Evolutionary conservation across 2,329 filamentous ascomycete genomes (phyloP), one percentile per base, ranked within the genome.

Genomic region (Juglanconis oblonga): DNA sequence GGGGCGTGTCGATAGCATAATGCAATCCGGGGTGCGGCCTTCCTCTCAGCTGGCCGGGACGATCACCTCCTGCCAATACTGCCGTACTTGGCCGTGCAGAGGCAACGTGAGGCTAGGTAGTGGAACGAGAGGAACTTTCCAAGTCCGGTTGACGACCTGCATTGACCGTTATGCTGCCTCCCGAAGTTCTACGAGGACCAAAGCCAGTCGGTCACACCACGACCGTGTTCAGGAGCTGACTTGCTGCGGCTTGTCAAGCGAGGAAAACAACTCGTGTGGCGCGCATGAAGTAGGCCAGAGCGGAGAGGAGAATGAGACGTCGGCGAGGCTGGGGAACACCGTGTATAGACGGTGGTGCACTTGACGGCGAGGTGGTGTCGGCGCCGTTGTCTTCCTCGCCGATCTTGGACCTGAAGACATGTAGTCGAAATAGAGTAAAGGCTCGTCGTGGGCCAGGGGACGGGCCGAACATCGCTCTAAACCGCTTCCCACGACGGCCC

Each of bases 341-440:
- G 33, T 49, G 42, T 49, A 58, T 42, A 44, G 42, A 29, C 10
- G 35, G 5, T 40, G 42, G 8, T 40, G 42, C 48, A 24, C 11
- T 10, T 31, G 42, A 33, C 10, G 40, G 42, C 32, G 35, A 42
- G 57, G 42, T 13, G 24, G n/a, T 38, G 32, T 17, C 32, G 40
- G 24, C 33, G 14, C 13, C 8, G 40, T 32, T 36, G 17, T 35
- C n/a, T 24, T 31, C n/a, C 13, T 4, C n/a, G 17, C 17, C 24
- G 24, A 24, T 24, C 24, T 32, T 10, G 35, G 8, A n/a, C 29
- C 13, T 17, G 3, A 53, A 29, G 38, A 33, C 38, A 31, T 44
- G 52, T 42, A 45, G 17, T 51, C 17, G 42, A 57, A 33, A 52
- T 57, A 49, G 44, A 52, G 38, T 57, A n/a, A 24, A 57, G 51